phyloP scores from a whole-genome alignment of 345 rosid species.

The Eucalyptus grandis region DNA sequence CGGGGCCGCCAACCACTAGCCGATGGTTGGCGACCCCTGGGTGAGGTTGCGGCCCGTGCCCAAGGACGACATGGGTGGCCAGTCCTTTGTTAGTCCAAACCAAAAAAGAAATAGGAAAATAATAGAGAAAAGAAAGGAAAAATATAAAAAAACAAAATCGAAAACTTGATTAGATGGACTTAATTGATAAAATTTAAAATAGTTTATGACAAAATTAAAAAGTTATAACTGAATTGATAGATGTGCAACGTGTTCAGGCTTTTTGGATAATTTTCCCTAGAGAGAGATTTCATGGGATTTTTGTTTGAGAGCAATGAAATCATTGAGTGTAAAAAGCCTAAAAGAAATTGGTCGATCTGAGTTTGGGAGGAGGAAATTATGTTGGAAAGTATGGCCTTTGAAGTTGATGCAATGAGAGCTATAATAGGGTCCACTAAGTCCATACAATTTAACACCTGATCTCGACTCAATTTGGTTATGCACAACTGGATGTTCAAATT shows the following conservation, averaged over 20 bases:
- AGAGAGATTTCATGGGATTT: neutral
- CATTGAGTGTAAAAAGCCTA: neutral
- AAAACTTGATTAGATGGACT: neutral
- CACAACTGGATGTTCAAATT: neutral
- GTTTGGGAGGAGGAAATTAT: neutral
- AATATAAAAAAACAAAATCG: no score
- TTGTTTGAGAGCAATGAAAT: neutral
- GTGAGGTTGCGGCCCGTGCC: fast-evolving
- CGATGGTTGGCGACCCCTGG: fast-evolving
- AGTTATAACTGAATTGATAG: no score
- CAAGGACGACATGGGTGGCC: no score
- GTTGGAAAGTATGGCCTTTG: no score
- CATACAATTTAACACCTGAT: neutral
- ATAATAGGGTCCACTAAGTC: neutral
- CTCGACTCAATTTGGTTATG: neutral
- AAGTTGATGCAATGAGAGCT: neutral
- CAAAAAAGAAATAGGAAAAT: neutral
- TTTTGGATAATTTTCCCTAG: neutral
- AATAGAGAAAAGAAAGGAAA: no score
- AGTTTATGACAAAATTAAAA: no score
- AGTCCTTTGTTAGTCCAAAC: neutral
- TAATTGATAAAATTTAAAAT: no score
- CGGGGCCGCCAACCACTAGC: no score
- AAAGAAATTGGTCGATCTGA: neutral
- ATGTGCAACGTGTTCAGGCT: no score